These are phyloP conservation scores for Aspergillus ostianus DNA, from an alignment of 495 filamentous ascomycete genomes.

Conservation along the genomic window DNA sequence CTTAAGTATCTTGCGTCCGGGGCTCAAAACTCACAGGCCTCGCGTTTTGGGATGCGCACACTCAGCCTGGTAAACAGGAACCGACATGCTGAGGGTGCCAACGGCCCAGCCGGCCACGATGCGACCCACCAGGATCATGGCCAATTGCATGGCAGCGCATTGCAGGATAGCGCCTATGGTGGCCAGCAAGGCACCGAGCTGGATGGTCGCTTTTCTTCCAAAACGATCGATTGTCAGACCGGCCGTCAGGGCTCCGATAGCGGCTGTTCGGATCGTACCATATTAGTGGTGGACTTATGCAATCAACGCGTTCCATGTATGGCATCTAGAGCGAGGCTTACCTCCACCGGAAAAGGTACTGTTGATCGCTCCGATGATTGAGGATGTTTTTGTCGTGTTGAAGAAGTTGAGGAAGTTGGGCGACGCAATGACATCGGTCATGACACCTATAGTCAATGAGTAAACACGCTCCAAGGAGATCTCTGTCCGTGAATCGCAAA, in stretches of 20 bases:
- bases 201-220: slow-evolving; percentile 53
- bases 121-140: slow-evolving; percentile 60
- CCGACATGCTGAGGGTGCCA: slow-evolving; percentile 55
- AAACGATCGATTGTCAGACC: slow-evolving; percentile 40
- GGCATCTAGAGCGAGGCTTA: slow-evolving; percentile 8
- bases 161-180: slow-evolving; percentile 56
- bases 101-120: slow-evolving; percentile 62
- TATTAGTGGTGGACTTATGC: neutral
- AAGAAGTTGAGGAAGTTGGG: slow-evolving; percentile 47
- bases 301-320: neutral
- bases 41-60: slow-evolving; percentile 50
- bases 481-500: no score
- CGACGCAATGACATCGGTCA: slow-evolving; percentile 54
- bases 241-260: slow-evolving; percentile 34
- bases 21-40: slow-evolving; percentile 31
- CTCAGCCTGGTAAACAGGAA: slow-evolving; percentile 58
- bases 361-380: slow-evolving; percentile 55
- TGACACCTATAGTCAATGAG: slow-evolving; percentile 34
- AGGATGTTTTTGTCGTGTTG: slow-evolving; percentile 43
- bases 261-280: slow-evolving; percentile 16
- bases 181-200: slow-evolving; percentile 54
- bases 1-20: neutral
- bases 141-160: slow-evolving; percentile 47
- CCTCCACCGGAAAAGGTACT: slow-evolving; percentile 55
- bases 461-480: neutral